These are phyloP conservation scores for Lichtheimia hyalospora DNA, from an alignment of 371 early-diverging fungal species.

Conservation along the genomic window DNA sequence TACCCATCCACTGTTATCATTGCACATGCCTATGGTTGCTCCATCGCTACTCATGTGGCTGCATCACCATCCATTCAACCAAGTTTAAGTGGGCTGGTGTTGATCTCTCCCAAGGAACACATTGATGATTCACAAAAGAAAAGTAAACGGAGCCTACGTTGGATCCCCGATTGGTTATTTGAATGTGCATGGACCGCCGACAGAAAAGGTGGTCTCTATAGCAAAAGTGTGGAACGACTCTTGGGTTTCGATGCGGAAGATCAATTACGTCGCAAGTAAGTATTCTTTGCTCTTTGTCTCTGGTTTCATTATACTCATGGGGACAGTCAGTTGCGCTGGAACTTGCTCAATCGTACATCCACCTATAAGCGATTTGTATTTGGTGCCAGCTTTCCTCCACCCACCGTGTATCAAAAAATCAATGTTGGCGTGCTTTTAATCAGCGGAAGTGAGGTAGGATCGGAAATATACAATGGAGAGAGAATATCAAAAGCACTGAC, in stretches of 20 bases:
- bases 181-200: constrained; percentile 57
- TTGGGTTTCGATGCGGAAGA: constrained; percentile 45
- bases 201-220: constrained; percentile 62
- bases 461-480: background rate
- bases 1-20: constrained; percentile 62
- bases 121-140: constrained; percentile 47
- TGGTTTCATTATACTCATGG: background rate
- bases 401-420: constrained; percentile 46
- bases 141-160: constrained; percentile 32
- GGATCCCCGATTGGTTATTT: constrained; percentile 59
- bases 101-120: constrained; percentile 63
- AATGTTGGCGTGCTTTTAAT: constrained; percentile 59
- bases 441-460: constrained; percentile 52
- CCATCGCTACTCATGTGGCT: constrained; percentile 57
- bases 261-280: constrained; percentile 40
- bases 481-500: background rate
- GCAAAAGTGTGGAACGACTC: constrained; percentile 62
- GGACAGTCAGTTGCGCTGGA: constrained; percentile 64
- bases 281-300: background rate
- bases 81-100: constrained; percentile 53
- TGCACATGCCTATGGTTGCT: constrained; percentile 74
- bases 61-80: constrained; percentile 29
- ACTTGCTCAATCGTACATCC: constrained; percentile 52
- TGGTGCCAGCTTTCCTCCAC: constrained; percentile 53
- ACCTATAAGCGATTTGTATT: constrained; percentile 53